These are phyloP conservation scores for Tulasnella sp. DNA, from an alignment of 768 basidiomycete genomes.

Conservation along the genomic window DNA sequence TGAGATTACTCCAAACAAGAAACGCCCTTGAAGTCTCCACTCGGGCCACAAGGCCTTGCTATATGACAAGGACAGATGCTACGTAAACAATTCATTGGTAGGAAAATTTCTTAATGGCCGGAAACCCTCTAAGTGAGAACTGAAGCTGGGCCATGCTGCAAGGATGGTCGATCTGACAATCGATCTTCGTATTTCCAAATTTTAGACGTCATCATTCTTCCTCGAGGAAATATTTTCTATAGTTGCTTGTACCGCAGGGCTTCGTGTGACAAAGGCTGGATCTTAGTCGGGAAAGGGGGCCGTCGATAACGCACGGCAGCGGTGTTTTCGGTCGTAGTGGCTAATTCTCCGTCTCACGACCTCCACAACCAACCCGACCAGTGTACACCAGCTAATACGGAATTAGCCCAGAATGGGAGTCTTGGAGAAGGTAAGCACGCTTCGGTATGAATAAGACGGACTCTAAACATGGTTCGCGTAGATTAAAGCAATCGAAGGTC, in stretches of 20 bases:
- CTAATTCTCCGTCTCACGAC: background rate
- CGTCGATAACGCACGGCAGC: background rate
- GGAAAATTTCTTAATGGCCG: background rate
- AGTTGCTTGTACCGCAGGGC: background rate
- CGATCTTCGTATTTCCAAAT: background rate
- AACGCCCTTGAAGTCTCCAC: background rate
- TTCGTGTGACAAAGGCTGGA: background rate
- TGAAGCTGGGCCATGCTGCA: too few species aligned
- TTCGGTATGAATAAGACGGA: background rate
- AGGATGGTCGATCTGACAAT: background rate
- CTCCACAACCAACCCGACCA: background rate
- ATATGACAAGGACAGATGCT: background rate
- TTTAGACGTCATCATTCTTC: background rate
- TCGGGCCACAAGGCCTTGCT: background rate
- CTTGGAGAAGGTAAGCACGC: slow-evolving; percentile 68
- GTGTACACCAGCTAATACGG: background rate
- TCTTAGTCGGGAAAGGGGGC: background rate
- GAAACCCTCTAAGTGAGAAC: background rate
- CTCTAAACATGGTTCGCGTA: slow-evolving; percentile 36
- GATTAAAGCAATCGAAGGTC: slow-evolving; percentile 94
- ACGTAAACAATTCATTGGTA: background rate
- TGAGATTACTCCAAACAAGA: background rate
- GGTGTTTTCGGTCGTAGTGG: background rate
- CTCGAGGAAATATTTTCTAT: background rate
- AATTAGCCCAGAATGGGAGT: slow-evolving; percentile 67